phyloP scores from a whole-genome alignment of 805 yeast genomes.

The Metschnikowia rubicola region DNA sequence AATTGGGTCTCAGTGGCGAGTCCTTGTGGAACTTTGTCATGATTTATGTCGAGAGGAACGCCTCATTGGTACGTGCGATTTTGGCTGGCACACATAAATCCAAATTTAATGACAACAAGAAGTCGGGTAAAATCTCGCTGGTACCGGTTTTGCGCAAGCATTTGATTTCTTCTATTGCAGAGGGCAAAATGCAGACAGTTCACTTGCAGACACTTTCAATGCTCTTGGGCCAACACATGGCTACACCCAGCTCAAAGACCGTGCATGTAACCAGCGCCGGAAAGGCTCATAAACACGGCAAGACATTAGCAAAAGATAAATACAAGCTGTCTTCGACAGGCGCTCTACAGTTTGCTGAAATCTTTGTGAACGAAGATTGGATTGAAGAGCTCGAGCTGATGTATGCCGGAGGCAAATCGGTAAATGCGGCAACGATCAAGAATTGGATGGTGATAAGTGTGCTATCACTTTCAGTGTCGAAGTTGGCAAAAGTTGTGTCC shows the following conservation, averaged over 20 bases:
- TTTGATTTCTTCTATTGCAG: conserved; percentile 44
- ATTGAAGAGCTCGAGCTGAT: conserved; percentile 54
- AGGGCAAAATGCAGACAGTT: conserved; percentile 41
- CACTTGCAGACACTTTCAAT: conserved; percentile 46
- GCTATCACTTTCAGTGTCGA: conserved; percentile 43
- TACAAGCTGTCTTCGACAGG: conserved; percentile 13
- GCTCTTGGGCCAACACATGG: conserved; percentile 43
- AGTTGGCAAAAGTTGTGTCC: conserved; percentile 40
- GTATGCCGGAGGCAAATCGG: conserved; percentile 55
- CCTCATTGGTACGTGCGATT: conserved; percentile 45
- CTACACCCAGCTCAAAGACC: conserved; percentile 17
- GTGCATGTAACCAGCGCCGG: conserved; percentile 16
- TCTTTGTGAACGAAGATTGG: conserved; percentile 56
- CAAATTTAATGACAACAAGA: conserved; percentile 44
- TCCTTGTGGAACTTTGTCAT: conserved; percentile 62
- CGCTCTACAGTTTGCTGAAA: conserved; percentile 45
- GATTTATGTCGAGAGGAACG: conserved; percentile 47
- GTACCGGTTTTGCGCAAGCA: conserved; percentile 49
- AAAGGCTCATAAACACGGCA: conserved; percentile 15
- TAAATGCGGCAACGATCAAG: conserved; percentile 43
- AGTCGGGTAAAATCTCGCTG: conserved; percentile 47
- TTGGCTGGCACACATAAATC: conserved; percentile 54
- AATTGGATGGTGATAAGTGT: conserved; percentile 52
- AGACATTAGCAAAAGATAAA: conserved; percentile 23
- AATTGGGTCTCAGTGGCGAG: conserved; percentile 56